A percentile compares a stretch with the other conserved stretches of the same genome.
Evolutionary conservation across 2,329 filamentous ascomycete genomes (phyloP).

Genomic region (Aspergillus candidus): DNA sequence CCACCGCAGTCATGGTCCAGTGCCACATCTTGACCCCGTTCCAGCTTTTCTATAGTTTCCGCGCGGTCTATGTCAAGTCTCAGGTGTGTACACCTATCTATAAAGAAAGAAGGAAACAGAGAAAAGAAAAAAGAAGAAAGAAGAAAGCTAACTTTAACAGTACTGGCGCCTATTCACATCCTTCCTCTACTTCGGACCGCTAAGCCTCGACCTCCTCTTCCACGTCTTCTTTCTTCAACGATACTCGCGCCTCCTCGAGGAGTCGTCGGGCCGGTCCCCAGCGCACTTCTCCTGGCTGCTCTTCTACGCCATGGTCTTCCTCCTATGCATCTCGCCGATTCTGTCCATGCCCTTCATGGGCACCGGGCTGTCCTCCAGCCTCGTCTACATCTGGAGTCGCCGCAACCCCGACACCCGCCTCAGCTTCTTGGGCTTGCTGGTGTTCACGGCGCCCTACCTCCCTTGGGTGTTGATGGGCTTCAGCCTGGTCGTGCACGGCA

Average conservation of each 20-base stretch:
- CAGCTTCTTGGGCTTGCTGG: conserved; percentile 79
- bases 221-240: conserved; percentile 98
- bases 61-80: conserved; percentile 82
- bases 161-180: conserved; percentile 96
- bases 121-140: conserved; percentile 1
- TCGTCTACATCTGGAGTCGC: conserved; percentile 97
- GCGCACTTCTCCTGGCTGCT: conserved; percentile 95
- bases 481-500: conserved; percentile 83
- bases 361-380: conserved; percentile 82
- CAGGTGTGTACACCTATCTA: conserved; percentile 60
- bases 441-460: conserved; percentile 89
- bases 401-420: conserved; percentile 87
- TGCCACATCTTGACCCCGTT: conserved; percentile 89
- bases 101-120: conserved; percentile 1
- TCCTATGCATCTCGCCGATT: conserved; percentile 76
- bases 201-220: conserved; percentile 90
- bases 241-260: conserved; percentile 90
- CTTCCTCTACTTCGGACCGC: conserved; percentile 94
- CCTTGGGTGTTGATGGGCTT: conserved; percentile 95
- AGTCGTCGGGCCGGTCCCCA: conserved; percentile 83
- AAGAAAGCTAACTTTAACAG: conserved; percentile 42
- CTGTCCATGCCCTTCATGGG: conserved; percentile 91
- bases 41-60: conserved; percentile 94
- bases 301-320: conserved; percentile 71
- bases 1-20: conserved; percentile 83